Evolutionary conservation across 1,284 basidiomycete species (phyloP).

Genomic region (Rhodotorula sp.): DNA sequence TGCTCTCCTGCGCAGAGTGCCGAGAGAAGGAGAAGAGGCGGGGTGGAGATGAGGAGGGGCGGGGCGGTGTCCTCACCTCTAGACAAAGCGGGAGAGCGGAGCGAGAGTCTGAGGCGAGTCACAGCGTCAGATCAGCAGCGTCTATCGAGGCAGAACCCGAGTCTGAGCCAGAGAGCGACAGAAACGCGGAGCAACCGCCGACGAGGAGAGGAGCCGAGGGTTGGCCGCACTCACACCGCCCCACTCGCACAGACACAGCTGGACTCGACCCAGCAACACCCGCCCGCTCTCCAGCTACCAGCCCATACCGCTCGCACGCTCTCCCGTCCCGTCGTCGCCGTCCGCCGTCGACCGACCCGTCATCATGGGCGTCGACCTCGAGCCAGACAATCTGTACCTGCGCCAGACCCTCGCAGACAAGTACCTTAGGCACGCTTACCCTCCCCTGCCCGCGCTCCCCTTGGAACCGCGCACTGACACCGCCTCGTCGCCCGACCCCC

Average conservation of each 20-base stretch:
- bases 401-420: constrained; percentile 89
- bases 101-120: too few relatives aligned
- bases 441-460: neutral
- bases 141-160: too few relatives aligned
- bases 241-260: too few relatives aligned
- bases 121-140: neutral
- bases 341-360: neutral
- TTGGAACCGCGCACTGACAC: neutral
- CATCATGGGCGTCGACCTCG: constrained; percentile 27
- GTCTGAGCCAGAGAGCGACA: neutral
- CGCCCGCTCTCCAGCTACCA: too few relatives aligned
- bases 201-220: too few relatives aligned
- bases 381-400: constrained; percentile 74
- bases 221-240: too few relatives aligned
- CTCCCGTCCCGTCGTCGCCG: neutral
- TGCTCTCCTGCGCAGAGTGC: too few relatives aligned
- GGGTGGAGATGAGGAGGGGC: neutral
- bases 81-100: too few relatives aligned
- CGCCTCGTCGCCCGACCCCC: constrained; percentile 14
- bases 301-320: neutral
- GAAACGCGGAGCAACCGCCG: too few relatives aligned
- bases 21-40: neutral
- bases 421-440: constrained; percentile 70
- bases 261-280: too few relatives aligned
- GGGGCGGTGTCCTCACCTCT: neutral